Evolutionary conservation across 2,329 filamentous ascomycete species (phyloP).

Genomic region (Fusarium continuum): DNA sequence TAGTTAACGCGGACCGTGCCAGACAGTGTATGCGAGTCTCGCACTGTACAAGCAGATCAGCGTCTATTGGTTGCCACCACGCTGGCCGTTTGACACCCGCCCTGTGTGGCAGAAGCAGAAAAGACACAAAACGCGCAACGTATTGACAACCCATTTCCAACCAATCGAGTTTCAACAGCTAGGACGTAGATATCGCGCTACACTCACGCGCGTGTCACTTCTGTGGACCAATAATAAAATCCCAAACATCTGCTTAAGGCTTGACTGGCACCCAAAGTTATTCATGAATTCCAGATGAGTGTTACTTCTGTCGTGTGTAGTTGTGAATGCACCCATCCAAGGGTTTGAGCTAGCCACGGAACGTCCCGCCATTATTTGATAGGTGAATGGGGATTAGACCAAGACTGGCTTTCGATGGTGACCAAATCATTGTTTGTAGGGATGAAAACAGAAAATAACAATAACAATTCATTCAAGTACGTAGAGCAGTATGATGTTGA

Average conservation of each 20-base stretch:
- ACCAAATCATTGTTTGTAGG: background rate
- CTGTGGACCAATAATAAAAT: background rate
- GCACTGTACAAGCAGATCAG: background rate
- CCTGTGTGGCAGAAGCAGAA: background rate
- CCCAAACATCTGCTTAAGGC: background rate
- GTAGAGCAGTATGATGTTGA: background rate
- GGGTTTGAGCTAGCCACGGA: conserved; percentile 29
- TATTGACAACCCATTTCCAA: conserved; percentile 5
- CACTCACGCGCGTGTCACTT: conserved; percentile 16
- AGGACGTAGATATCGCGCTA: conserved; percentile 12
- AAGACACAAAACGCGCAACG: conserved; percentile 23
- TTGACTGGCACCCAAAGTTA: background rate
- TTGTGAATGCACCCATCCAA: too few species aligned
- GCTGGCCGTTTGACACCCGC: conserved; percentile 14
- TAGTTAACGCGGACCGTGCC: conserved; percentile 23
- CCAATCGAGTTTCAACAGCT: conserved; percentile 21
- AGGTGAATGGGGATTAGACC: conserved; percentile 6
- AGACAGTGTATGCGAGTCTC: background rate
- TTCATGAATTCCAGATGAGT: background rate
- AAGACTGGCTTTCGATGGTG: background rate
- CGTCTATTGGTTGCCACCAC: conserved; percentile 24
- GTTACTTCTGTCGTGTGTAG: too few species aligned
- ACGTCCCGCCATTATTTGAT: conserved; percentile 35
- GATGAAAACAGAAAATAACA: background rate
- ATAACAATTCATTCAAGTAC: background rate